Conservation (phyloP, 1,284 basidiomycete genomes). For the Fomes fomentarius region DNA sequence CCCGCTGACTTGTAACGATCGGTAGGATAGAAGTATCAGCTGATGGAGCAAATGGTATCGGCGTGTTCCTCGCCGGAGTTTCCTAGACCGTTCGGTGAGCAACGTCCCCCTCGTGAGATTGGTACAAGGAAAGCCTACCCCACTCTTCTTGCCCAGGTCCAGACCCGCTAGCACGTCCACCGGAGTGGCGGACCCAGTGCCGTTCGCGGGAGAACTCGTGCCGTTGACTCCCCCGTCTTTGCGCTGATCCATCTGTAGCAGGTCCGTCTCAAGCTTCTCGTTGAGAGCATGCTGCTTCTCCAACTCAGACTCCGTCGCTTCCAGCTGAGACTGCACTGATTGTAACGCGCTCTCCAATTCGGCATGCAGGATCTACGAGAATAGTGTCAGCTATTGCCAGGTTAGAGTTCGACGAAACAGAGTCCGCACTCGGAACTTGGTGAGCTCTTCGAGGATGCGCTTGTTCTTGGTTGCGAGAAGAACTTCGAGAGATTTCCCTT, state of each 20-base stretch:
- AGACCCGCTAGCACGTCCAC: constrained; percentile 65
- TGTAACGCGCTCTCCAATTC: constrained; percentile 77
- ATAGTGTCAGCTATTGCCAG: background rate
- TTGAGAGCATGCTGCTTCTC: constrained; percentile 81
- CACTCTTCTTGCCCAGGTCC: constrained; percentile 66
- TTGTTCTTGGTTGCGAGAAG: constrained; percentile 94
- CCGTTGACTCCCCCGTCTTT: constrained; percentile 36
- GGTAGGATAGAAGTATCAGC: constrained; percentile 92
- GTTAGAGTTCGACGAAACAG: constrained; percentile 2
- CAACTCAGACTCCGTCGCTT: constrained; percentile 65
- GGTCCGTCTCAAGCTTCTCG: constrained; percentile 90
- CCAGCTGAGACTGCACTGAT: constrained; percentile 61
- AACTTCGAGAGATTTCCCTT: constrained; percentile 85
- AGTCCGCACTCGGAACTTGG: constrained; percentile 77
- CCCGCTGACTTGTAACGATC: constrained; percentile 95
- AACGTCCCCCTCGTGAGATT: background rate
- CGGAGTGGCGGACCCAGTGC: constrained; percentile 19
- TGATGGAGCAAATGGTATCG: constrained; percentile 71
- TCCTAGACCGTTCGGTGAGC: constrained; percentile 37
- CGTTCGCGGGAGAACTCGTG: constrained; percentile 19
- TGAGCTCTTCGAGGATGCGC: constrained; percentile 91
- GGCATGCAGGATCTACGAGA: constrained; percentile 70
- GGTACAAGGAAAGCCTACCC: constrained; percentile 10
- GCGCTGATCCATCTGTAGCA: constrained; percentile 77
- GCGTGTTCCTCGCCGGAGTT: constrained; percentile 51